Percentiles rank a stretch among this genome's conserved stretches.
These are phyloP conservation scores for Tetrahymena elliotti DNA, from an alignment of 73 alveolate species.

Conservation along the genomic window DNA sequence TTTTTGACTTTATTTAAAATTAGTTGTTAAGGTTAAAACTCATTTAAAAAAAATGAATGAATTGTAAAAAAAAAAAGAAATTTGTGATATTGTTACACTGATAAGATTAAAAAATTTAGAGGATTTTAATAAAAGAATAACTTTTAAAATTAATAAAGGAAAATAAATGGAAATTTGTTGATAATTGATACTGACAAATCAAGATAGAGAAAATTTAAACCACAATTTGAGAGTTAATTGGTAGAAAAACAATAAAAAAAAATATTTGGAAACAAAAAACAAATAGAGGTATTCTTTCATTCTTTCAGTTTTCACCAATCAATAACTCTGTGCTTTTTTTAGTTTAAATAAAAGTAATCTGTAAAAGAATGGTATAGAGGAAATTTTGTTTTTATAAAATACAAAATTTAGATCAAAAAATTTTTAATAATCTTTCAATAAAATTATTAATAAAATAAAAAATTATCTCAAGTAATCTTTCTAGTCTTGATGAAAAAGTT, in stretches of 20 bases:
- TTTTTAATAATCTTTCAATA: background rate
- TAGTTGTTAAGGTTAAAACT: too few species aligned
- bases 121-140: too few species aligned
- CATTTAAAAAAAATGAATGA: too few species aligned
- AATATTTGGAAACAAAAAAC: background rate
- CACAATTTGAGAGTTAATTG: background rate
- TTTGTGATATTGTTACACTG: too few species aligned
- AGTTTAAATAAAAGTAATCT: background rate
- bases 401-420: too few species aligned
- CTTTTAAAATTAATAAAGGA: too few species aligned
- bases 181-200: background rate
- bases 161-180: background rate
- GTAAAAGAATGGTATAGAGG: background rate
- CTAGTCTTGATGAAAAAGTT: background rate
- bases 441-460: background rate
- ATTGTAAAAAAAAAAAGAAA: too few species aligned
- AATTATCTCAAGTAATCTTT: background rate
- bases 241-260: background rate
- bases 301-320: background rate
- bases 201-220: too few species aligned
- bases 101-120: too few species aligned
- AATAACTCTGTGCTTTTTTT: background rate
- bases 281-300: background rate
- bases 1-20: too few species aligned
- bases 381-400: too few species aligned